These are phyloP conservation scores for Solanum lignicaule DNA, from an alignment of 257 asterid species.

Conservation along the genomic window DNA sequence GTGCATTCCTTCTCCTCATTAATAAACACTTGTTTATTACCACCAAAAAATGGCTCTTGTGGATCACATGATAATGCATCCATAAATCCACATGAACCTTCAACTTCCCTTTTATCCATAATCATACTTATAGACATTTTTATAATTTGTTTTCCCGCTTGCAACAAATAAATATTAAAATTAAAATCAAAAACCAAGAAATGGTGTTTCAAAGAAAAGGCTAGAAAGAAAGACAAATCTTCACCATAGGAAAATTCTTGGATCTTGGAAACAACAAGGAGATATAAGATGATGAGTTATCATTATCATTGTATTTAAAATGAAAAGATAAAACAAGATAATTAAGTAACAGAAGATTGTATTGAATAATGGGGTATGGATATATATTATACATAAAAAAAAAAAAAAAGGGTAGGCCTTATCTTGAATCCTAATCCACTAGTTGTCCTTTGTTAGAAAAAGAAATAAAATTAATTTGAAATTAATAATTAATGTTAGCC, in stretches of 20 bases:
- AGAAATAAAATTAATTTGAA: not conserved
- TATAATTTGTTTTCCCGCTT: not conserved
- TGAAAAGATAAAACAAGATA: not conserved
- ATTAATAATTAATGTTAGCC: not conserved
- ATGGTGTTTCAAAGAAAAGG: slow-evolving; percentile 6
- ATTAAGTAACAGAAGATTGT: slow-evolving; percentile 17
- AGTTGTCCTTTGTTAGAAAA: slow-evolving; percentile 15
- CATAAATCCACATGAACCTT: slow-evolving; percentile 9
- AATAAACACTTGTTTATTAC: not conserved
- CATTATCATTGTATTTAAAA: not conserved
- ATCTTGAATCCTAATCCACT: slow-evolving; percentile 52
- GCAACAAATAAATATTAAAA: not conserved
- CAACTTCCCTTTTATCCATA: slow-evolving; percentile 27
- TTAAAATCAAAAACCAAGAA: not conserved
- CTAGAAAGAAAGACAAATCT: not conserved
- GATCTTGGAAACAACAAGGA: not conserved
- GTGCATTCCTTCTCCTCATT: not conserved
- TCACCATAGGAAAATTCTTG: not conserved
- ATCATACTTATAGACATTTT: slow-evolving; percentile 29
- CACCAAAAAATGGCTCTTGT: not conserved
- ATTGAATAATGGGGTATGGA: slow-evolving; percentile 21
- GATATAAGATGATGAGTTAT: not conserved
- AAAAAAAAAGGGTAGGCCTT: slow-evolving; percentile 40
- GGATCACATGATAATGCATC: not conserved
- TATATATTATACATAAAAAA: not conserved